Conservation (phyloP, 176 grass and related monocot species). For the Oryza glumipatula region DNA sequence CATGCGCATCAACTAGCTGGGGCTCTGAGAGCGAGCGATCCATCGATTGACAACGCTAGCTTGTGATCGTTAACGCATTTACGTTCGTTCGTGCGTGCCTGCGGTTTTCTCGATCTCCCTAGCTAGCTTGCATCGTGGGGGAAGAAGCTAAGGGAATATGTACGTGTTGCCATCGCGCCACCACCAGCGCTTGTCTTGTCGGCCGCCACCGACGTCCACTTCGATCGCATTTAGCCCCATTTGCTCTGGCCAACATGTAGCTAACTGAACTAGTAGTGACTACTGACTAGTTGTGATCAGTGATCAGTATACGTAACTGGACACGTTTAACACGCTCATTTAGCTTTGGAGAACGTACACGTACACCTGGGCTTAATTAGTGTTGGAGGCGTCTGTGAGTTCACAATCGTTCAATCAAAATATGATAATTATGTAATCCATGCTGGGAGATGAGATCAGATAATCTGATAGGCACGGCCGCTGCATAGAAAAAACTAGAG, state of each 20-base stretch:
- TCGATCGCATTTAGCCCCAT: neutral
- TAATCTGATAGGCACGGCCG: neutral
- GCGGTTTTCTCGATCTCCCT: neutral
- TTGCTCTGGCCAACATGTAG: neutral
- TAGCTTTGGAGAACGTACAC: neutral
- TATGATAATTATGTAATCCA: slow-evolving; percentile 1
- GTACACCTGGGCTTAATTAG: neutral
- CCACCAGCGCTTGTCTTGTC: slow-evolving; percentile 3
- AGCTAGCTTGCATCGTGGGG: neutral
- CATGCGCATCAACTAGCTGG: neutral
- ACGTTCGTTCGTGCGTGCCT: neutral
- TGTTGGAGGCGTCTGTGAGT: neutral
- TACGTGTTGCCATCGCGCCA: neutral
- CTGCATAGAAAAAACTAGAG: neutral
- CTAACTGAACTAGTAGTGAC: neutral
- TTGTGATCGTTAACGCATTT: neutral
- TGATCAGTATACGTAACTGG: neutral
- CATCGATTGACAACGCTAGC: too few relatives aligned
- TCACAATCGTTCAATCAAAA: neutral
- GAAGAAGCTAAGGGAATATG: neutral
- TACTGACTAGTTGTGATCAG: neutral
- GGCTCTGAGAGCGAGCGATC: neutral
- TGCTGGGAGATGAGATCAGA: neutral
- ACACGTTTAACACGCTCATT: neutral
- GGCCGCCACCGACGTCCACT: too few relatives aligned